phyloP scores from a whole-genome alignment of 1,139 yeast species.

The Candida mesenterica region DNA sequence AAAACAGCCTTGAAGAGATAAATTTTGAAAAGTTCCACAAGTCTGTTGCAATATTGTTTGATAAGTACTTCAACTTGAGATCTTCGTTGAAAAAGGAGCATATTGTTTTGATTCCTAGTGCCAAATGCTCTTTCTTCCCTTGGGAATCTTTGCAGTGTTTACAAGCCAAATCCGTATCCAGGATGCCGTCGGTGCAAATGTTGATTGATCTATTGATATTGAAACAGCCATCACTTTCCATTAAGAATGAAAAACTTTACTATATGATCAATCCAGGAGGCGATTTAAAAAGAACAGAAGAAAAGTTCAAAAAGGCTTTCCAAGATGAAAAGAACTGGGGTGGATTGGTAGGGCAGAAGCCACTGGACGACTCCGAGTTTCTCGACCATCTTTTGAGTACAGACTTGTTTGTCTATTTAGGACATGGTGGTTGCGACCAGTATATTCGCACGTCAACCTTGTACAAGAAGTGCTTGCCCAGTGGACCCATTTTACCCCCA shows the following conservation, averaged over 20 bases:
- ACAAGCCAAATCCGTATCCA: slow-evolving; percentile 54
- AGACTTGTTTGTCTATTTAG: slow-evolving; percentile 73
- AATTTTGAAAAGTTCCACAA: slow-evolving; percentile 52
- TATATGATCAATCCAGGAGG: slow-evolving; percentile 81
- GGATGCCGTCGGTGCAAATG: slow-evolving; percentile 67
- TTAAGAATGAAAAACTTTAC: slow-evolving; percentile 29
- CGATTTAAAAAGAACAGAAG: slow-evolving; percentile 70
- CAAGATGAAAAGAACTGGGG: slow-evolving; percentile 43
- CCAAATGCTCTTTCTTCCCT: slow-evolving; percentile 65
- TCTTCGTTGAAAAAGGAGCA: slow-evolving; percentile 37
- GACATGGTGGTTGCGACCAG: slow-evolving; percentile 96
- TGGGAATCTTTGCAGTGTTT: slow-evolving; percentile 82
- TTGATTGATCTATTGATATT: slow-evolving; percentile 42
- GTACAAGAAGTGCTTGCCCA: slow-evolving; percentile 21
- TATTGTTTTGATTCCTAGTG: slow-evolving; percentile 66
- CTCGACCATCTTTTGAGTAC: slow-evolving; percentile 20
- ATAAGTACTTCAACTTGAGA: slow-evolving; percentile 33
- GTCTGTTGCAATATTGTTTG: slow-evolving; percentile 28
- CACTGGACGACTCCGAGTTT: slow-evolving; percentile 48
- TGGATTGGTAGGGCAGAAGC: slow-evolving; percentile 54
- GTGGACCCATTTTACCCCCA: slow-evolving; percentile 52
- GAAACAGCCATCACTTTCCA: slow-evolving; percentile 6
- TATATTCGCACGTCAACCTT: slow-evolving; percentile 48
- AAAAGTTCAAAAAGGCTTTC: slow-evolving; percentile 51
- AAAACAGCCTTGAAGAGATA: slow-evolving; percentile 62